A percentile compares a stretch with the other conserved stretches of the same genome.
These are phyloP conservation scores for Ephemerocybe angulata DNA, from an alignment of 768 basidiomycete species.

Conservation along the genomic window DNA sequence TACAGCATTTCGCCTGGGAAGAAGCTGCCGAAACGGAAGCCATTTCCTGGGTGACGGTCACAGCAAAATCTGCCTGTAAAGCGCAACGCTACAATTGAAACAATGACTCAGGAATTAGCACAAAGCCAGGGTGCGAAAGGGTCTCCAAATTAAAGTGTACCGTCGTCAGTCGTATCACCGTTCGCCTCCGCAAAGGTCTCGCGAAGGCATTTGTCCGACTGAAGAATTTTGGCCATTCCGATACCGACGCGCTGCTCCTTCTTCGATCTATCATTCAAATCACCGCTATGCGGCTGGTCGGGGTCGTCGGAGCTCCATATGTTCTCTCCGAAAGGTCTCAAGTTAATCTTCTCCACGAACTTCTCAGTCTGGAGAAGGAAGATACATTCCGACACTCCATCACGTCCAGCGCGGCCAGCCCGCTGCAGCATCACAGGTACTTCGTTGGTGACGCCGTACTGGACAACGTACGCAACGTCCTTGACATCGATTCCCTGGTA, in stretches of 20 bases:
- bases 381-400: background rate
- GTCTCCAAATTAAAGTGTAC: background rate
- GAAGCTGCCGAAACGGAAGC: background rate
- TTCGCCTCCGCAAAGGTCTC: background rate
- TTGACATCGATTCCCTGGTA: background rate
- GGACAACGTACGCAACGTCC: background rate
- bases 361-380: background rate
- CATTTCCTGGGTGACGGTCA: background rate
- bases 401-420: background rate
- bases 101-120: background rate
- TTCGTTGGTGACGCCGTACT: background rate
- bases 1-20: background rate
- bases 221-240: background rate
- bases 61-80: background rate
- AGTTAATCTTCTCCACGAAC: background rate
- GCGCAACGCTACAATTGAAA: background rate
- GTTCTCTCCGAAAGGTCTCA: background rate
- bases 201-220: background rate
- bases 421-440: background rate
- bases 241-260: background rate
- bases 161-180: background rate
- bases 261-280: background rate
- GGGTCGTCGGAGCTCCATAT: background rate
- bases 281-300: background rate
- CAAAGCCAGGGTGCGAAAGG: too few relatives aligned